A percentile compares a stretch with the other conserved stretches of the same genome.
phyloP scores from a whole-genome alignment of 202 grass and related monocot species.

The Brachypodium distachyon region DNA sequence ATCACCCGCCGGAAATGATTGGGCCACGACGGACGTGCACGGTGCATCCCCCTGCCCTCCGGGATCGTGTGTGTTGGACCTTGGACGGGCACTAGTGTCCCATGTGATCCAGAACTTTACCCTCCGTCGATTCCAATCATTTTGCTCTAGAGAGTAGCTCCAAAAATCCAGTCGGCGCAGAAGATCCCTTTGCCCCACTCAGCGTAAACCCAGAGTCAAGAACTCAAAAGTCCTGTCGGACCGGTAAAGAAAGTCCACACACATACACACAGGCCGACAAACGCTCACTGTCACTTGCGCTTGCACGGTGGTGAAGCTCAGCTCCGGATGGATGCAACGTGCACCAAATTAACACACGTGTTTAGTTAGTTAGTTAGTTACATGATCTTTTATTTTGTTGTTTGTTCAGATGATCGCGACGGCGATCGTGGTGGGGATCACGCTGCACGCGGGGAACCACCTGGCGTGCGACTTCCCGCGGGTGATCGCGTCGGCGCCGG shows the following conservation, averaged over 20 bases:
- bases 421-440: constrained; percentile 85
- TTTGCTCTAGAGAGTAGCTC: background rate
- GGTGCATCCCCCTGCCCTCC: background rate
- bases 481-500: constrained; percentile 46
- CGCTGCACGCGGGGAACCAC: constrained; percentile 95
- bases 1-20: constrained; percentile 10
- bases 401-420: constrained; percentile 98
- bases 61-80: constrained; percentile 1
- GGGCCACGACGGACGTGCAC: too few species aligned
- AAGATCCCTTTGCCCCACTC: constrained; percentile 15
- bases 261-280: background rate
- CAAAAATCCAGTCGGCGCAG: background rate
- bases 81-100: background rate
- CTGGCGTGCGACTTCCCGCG: constrained; percentile 93
- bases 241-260: background rate
- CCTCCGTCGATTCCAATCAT: too few species aligned
- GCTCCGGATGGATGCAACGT: too few species aligned
- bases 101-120: too few species aligned
- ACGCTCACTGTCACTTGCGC: background rate
- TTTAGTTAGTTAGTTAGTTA: background rate
- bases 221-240: background rate
- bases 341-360: background rate
- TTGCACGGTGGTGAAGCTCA: too few species aligned
- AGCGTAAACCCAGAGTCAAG: constrained; percentile 3
- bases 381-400: background rate